A percentile compares a stretch with the other conserved stretches of the same genome.
Conservation (phyloP, 2,329 filamentous ascomycete species). For the Aspergillus proliferans region DNA sequence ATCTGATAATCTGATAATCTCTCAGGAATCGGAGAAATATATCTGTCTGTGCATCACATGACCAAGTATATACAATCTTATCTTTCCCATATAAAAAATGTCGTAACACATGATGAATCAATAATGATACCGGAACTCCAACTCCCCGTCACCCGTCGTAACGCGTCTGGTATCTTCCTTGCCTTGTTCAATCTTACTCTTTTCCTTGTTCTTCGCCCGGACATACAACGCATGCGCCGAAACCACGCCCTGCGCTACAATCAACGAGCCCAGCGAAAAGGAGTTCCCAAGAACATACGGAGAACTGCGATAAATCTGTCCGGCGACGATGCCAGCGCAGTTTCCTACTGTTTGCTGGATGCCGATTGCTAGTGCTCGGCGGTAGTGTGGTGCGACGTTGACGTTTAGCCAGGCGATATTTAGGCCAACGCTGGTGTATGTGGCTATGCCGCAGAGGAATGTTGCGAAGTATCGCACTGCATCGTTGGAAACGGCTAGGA, state of each 20-base stretch:
- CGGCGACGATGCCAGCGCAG: constrained; percentile 43
- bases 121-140: constrained; percentile 46
- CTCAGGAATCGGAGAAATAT: too few species aligned
- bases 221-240: constrained; percentile 40
- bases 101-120: constrained; percentile 3
- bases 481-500: constrained; percentile 44
- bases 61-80: too few species aligned
- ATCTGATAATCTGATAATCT: too few species aligned
- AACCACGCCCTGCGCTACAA: constrained; percentile 33
- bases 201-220: constrained; percentile 34
- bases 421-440: constrained; percentile 45
- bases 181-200: constrained; percentile 36
- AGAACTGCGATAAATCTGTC: constrained; percentile 38
- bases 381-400: constrained; percentile 44
- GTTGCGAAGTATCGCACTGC: constrained; percentile 47
- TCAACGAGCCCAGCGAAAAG: constrained; percentile 33
- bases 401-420: constrained; percentile 46
- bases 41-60: too few species aligned
- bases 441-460: constrained; percentile 44
- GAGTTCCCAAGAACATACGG: constrained; percentile 33
- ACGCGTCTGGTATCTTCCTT: constrained; percentile 41
- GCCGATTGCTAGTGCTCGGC: constrained; percentile 43
- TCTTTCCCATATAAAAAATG: too few species aligned
- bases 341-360: constrained; percentile 45
- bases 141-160: constrained; percentile 42